Base-by-base conservation (phyloP, 441 rosid species). In the Corymbia citriodora region DNA sequence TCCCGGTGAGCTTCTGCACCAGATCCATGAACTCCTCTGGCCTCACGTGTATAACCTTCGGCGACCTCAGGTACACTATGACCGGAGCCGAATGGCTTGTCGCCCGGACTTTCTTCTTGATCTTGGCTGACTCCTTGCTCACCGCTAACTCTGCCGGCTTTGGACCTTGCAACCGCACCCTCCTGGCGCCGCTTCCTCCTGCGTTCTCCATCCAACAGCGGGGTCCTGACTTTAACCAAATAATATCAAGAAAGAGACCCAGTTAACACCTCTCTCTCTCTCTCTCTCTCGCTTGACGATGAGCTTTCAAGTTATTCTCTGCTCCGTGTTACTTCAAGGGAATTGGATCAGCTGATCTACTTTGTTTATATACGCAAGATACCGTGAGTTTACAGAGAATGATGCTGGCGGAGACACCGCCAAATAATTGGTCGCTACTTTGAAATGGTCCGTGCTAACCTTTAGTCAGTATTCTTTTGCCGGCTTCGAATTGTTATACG, bases 21-120 rank as follows among this genome's bases (percentile, higher is more conserved):
- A 88, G 23, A 31, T 54, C 83, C 89, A 70, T 88, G 86, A 88
- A 88, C 63, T 88, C 89, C 59, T 88, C 89, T 7, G 89, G 89
- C 83, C 54, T 88, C 48, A 70, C 89, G 59, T 70, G 89, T 53
- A 88, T 88, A 54, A 88, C 53, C 29, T 50, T 88, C n/a, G 89
- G 89, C 8, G 89, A 88, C 36, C 45, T 65, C 89, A 88, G 50
- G 86, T 49, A 52, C 81, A 88, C 89, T 49, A 88, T 88, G 59
- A 68, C 89, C 19, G 89, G 89, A 29, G 50, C 52, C 10, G 27
- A 79, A 79, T 6, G 52, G 49, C 85, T 79, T 25, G 85, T 79
- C n/a, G 52, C 52, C 48, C 17, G 52, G 45, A 13, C 85, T 10
- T 23, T 45, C 85, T 79, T 79, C 85, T 79, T 79, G 52, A 40